phyloP scores from a whole-genome alignment of 768 basidiomycete genomes.

The Trametes cingulata region DNA sequence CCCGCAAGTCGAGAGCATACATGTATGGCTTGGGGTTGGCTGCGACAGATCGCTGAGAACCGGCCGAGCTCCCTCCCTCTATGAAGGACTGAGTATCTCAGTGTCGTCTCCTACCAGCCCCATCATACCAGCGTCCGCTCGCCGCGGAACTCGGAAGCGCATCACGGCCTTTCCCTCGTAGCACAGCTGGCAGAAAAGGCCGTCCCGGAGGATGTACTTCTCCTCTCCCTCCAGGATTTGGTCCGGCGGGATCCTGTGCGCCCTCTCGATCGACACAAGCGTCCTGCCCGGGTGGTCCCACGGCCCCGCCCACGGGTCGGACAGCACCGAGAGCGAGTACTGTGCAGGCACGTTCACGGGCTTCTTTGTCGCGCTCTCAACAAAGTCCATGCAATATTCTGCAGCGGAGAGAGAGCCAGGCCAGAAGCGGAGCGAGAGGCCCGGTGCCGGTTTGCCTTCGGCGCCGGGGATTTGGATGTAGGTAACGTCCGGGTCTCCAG shows the following conservation, averaged over 20 bases:
- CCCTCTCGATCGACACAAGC: background rate
- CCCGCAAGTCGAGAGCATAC: too few species aligned
- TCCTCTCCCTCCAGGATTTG: background rate
- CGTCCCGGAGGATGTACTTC: background rate
- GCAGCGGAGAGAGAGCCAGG: background rate
- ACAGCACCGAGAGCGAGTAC: background rate
- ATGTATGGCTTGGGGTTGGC: too few species aligned
- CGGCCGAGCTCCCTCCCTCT: too few species aligned
- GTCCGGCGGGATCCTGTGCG: background rate
- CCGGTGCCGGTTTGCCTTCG: background rate
- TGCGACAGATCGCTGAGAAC: too few species aligned
- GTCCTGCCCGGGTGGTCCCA: background rate
- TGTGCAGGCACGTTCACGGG: background rate
- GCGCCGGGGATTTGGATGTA: background rate
- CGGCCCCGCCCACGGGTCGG: background rate
- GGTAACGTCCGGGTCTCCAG: background rate
- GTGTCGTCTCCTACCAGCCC: too few species aligned
- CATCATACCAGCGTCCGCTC: too few species aligned
- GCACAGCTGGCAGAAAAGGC: background rate
- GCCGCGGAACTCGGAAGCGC: background rate
- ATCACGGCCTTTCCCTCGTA: background rate
- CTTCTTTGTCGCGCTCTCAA: background rate
- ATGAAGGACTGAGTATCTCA: too few species aligned
- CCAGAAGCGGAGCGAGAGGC: background rate
- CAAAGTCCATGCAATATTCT: constrained; percentile 3